Evolutionary conservation across 805 yeast genomes (phyloP).

Genomic region (Metschnikowia lunata): DNA sequence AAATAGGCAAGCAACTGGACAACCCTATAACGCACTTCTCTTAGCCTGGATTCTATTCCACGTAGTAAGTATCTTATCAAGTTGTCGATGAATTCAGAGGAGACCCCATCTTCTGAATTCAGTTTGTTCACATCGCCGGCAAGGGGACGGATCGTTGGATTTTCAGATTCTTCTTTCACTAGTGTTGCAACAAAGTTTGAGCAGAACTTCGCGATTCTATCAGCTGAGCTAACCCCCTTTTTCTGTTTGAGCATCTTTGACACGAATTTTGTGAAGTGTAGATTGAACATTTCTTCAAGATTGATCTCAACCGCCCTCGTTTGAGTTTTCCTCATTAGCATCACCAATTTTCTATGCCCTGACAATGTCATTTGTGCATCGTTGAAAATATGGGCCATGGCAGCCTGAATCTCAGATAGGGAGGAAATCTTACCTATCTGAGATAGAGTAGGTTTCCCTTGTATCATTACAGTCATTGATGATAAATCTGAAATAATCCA

Average conservation of each 20-base stretch:
- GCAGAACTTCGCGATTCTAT: constrained; percentile 70
- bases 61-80: constrained; percentile 64
- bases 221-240: constrained; percentile 68
- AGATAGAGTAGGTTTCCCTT: constrained; percentile 15
- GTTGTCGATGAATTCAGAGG: constrained; percentile 52
- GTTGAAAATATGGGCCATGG: constrained; percentile 68
- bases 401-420: constrained; percentile 18
- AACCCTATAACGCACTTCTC: constrained; percentile 73
- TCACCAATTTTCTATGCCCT: constrained; percentile 71
- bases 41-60: constrained; percentile 75
- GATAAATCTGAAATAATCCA: constrained; percentile 45
- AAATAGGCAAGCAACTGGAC: constrained; percentile 70
- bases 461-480: neutral
- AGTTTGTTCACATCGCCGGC: constrained; percentile 38
- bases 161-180: constrained; percentile 28
- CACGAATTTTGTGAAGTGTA: constrained; percentile 54
- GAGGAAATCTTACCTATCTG: constrained; percentile 8
- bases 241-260: constrained; percentile 65
- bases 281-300: constrained; percentile 55
- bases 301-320: constrained; percentile 49
- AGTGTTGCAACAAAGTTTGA: constrained; percentile 51
- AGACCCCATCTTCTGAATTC: constrained; percentile 24
- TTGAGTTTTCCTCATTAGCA: constrained; percentile 57
- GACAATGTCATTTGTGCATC: constrained; percentile 72
- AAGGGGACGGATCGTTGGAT: constrained; percentile 15